These are phyloP conservation scores for Lantana camara DNA, from an alignment of 257 asterid genomes.

Conservation along the genomic window DNA sequence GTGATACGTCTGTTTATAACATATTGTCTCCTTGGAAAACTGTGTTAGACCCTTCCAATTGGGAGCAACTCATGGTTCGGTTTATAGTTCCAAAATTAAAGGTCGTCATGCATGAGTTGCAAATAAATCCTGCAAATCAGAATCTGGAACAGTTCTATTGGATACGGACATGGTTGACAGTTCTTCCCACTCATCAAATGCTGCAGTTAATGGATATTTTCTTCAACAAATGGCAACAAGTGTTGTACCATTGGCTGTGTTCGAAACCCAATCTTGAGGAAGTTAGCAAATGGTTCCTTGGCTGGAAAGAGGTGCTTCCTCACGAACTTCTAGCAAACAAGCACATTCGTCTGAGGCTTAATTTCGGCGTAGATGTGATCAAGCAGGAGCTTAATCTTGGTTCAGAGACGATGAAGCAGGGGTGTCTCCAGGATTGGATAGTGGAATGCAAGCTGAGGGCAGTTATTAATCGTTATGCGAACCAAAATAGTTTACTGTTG, in stretches of 20 bases:
- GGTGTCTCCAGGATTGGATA: slow-evolving; percentile 32
- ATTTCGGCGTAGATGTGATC: too few species aligned
- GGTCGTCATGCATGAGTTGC: slow-evolving; percentile 69
- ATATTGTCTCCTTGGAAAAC: slow-evolving; percentile 86
- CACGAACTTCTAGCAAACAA: slow-evolving; percentile 75
- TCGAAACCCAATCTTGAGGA: slow-evolving; percentile 73
- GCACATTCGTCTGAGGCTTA: slow-evolving; percentile 60
- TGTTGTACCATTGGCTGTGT: slow-evolving; percentile 80
- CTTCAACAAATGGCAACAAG: slow-evolving; percentile 89
- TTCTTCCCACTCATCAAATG: slow-evolving; percentile 81
- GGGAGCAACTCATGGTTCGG: slow-evolving; percentile 86
- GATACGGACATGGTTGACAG: slow-evolving; percentile 68
- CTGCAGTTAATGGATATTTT: slow-evolving; percentile 69
- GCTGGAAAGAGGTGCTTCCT: slow-evolving; percentile 85
- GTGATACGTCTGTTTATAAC: slow-evolving; percentile 72
- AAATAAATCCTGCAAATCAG: slow-evolving; percentile 73
- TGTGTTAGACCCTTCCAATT: slow-evolving; percentile 80
- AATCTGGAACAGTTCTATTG: slow-evolving; percentile 66
- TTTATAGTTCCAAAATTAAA: slow-evolving; percentile 64
- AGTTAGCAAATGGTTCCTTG: slow-evolving; percentile 75
- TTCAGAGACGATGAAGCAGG: slow-evolving; percentile 77
- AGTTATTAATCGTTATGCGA: slow-evolving; percentile 50
- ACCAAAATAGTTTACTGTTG: slow-evolving; percentile 52
- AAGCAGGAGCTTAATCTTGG: too few species aligned
- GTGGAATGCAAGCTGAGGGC: slow-evolving; percentile 41